phyloP scores from a whole-genome alignment of 163 green algal genomes.

The Chloromonas sp. region DNA sequence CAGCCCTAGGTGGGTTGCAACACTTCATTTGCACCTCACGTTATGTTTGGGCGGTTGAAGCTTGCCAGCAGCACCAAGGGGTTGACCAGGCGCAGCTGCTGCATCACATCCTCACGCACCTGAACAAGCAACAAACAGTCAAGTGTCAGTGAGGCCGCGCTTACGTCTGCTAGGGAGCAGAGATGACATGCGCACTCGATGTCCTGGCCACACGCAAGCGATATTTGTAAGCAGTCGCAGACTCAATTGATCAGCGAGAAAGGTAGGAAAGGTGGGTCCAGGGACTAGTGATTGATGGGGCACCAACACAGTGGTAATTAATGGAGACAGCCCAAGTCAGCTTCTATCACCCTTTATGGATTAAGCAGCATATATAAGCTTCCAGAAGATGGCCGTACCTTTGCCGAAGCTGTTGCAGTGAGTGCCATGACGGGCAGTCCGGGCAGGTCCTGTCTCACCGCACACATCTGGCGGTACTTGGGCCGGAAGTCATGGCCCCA shows the following conservation, averaged over 20 bases:
- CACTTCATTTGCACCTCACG: conserved; percentile 30
- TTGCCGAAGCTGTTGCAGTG: conserved; percentile 46
- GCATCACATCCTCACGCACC: conserved; percentile 71
- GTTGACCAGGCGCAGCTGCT: not conserved
- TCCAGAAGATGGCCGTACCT: conserved; percentile 12
- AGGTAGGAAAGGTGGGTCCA: no score
- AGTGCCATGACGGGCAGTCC: conserved; percentile 69
- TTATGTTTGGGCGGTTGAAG: conserved; percentile 87
- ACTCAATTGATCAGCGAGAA: not conserved
- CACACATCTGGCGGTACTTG: conserved; percentile 51
- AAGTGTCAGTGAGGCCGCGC: not conserved
- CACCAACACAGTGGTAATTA: no score
- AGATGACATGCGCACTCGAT: no score
- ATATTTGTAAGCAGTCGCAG: not conserved
- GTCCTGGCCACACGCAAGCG: not conserved
- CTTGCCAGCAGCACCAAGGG: conserved; percentile 33
- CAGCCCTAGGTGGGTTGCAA: not conserved
- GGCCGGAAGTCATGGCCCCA: conserved; percentile 74
- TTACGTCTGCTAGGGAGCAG: not conserved
- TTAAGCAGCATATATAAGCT: no score
- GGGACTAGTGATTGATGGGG: no score
- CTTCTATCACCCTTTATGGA: no score
- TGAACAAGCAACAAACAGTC: conserved; percentile 3
- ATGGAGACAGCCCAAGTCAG: no score
- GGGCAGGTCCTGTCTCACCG: conserved; percentile 38